Evolutionary conservation across 2,329 filamentous ascomycete species (phyloP).

Genomic region (Nakataea oryzae): DNA sequence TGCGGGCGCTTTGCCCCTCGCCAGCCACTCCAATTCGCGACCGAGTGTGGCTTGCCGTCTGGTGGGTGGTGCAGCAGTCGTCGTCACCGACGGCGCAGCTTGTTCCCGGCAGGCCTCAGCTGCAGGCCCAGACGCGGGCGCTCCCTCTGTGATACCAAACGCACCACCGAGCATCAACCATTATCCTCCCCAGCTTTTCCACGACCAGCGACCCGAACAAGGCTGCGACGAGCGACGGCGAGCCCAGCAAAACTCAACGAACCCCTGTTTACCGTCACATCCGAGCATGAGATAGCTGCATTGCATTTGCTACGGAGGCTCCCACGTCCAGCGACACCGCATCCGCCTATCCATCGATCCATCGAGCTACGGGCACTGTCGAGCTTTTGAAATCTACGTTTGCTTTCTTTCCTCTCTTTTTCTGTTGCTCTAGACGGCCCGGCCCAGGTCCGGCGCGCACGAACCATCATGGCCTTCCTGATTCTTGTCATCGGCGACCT

Average conservation of each 20-base stretch:
- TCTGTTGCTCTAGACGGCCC: background rate
- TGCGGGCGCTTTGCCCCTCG: background rate
- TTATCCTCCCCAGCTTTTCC: background rate
- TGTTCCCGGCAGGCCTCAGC: background rate
- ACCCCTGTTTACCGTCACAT: background rate
- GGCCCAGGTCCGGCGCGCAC: background rate
- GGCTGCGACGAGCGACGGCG: too few relatives aligned
- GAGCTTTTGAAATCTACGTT: too few relatives aligned
- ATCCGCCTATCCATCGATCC: background rate
- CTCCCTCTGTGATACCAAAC: background rate
- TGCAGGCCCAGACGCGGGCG: background rate
- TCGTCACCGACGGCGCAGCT: background rate
- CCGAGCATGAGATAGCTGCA: background rate
- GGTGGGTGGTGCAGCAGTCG: background rate
- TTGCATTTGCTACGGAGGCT: background rate
- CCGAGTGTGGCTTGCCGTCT: background rate
- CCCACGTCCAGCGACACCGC: background rate
- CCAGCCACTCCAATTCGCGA: background rate
- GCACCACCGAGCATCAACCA: background rate
- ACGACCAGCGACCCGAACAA: background rate
- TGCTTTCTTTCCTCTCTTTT: background rate
- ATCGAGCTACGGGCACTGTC: too few relatives aligned
- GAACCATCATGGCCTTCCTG: conserved; percentile 62
- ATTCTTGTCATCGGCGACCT: conserved; percentile 89
- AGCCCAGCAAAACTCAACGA: background rate